Conservation (phyloP, 345 rosid species). For the Alliaria petiolata region DNA sequence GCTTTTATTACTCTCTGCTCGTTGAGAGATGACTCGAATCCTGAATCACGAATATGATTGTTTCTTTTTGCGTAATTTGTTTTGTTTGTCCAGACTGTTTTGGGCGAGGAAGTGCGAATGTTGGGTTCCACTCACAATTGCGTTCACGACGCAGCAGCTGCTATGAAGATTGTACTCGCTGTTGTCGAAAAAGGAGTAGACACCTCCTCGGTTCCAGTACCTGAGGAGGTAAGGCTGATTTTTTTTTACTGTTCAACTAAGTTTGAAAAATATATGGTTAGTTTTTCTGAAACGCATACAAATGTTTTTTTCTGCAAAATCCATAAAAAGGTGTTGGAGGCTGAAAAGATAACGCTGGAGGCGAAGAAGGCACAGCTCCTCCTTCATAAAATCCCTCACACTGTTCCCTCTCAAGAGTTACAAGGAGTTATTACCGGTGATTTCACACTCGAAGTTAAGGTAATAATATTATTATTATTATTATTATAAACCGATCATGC, state of each 20-base stretch:
- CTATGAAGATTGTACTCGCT: conserved; percentile 86
- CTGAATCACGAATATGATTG: neutral
- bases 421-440: conserved; percentile 43
- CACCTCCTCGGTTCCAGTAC: conserved; percentile 26
- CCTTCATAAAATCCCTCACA: conserved; percentile 59
- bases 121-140: conserved; percentile 72
- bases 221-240: conserved; percentile 43
- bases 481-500: neutral
- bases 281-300: neutral
- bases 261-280: neutral
- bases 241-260: neutral
- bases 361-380: conserved; percentile 46
- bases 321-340: conserved; percentile 41
- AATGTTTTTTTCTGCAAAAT: neutral
- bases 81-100: conserved; percentile 44
- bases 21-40: neutral
- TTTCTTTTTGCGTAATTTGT: neutral
- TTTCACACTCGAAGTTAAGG: conserved; percentile 58
- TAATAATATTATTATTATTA: too few relatives aligned
- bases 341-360: conserved; percentile 17
- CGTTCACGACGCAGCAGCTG: conserved; percentile 78
- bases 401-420: conserved; percentile 50
- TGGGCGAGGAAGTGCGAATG: conserved; percentile 67
- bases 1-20: neutral
- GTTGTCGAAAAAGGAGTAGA: conserved; percentile 51